These are phyloP conservation scores for Dictyostelium gargantuum DNA, from an alignment of 208 protist species.

Conservation along the genomic window DNA sequence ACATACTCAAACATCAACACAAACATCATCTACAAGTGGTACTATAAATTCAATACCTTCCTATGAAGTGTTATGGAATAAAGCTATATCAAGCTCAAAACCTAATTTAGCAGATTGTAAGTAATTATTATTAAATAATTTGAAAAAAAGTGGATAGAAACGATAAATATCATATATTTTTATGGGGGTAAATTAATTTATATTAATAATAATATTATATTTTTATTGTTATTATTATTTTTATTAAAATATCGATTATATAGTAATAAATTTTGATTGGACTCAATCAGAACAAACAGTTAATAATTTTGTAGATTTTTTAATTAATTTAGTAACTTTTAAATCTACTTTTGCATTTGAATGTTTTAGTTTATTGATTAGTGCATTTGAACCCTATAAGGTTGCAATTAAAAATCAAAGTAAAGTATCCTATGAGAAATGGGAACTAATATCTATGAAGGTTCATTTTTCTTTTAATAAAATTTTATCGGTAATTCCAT, in stretches of 20 bases:
- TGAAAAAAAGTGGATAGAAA: too few relatives aligned
- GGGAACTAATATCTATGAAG: conserved; percentile 26
- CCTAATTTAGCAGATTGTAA: conserved; percentile 23
- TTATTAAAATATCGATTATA: background rate
- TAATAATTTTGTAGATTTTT: conserved; percentile 62
- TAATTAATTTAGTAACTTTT: conserved; percentile 53
- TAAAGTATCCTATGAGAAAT: conserved; percentile 46
- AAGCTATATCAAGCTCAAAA: conserved; percentile 39
- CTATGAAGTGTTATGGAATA: conserved; percentile 40
- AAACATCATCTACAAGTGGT: background rate
- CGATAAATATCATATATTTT: too few relatives aligned
- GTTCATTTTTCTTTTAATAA: conserved; percentile 51
- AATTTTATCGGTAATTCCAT: conserved; percentile 4
- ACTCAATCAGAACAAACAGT: conserved; percentile 36
- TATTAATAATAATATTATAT: too few relatives aligned
- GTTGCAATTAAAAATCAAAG: background rate
- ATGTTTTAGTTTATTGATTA: conserved; percentile 2
- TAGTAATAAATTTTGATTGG: conserved; percentile 63
- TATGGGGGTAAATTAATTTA: too few relatives aligned
- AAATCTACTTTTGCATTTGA: conserved; percentile 32
- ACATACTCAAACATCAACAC: background rate
- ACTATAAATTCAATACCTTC: background rate
- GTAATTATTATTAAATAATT: background rate
- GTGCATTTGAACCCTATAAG: conserved; percentile 53
- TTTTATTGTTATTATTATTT: background rate